Conservation (phyloP, 2,329 filamentous ascomycete species). For the Exophiala spinifera region DNA sequence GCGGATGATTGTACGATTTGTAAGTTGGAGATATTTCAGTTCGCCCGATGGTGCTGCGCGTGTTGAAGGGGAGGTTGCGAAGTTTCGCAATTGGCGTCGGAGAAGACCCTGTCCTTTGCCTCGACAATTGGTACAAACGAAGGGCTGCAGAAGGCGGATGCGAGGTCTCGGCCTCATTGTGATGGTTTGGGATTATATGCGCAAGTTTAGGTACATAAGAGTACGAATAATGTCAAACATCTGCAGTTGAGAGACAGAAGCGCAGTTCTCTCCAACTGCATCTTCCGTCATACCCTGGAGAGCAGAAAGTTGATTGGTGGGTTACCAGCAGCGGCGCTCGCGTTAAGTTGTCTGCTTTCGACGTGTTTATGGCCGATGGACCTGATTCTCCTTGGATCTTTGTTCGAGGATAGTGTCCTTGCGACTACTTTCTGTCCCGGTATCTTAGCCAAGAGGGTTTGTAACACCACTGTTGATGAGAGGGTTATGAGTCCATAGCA, state of each 20-base stretch:
- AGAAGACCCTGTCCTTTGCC: neutral
- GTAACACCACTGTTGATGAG: too few relatives aligned
- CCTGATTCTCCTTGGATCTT: too few relatives aligned
- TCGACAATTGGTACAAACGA: conserved; percentile 15
- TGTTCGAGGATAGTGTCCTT: too few relatives aligned
- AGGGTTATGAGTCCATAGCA: too few relatives aligned
- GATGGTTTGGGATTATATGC: neutral
- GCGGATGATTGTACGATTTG: conserved; percentile 74
- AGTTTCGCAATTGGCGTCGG: conserved; percentile 6
- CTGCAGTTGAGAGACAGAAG: neutral
- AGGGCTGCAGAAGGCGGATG: neutral
- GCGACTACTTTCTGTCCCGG: too few relatives aligned
- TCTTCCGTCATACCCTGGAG: neutral
- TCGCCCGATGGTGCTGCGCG: neutral
- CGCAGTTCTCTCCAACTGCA: neutral
- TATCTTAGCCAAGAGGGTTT: too few relatives aligned
- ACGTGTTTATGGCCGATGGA: too few relatives aligned
- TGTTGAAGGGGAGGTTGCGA: conserved; percentile 11
- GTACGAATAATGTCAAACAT: neutral
- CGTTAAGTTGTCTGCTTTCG: too few relatives aligned
- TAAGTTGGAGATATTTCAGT: conserved; percentile 45
- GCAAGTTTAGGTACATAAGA: neutral
- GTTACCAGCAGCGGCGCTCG: too few relatives aligned
- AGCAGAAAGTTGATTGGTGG: too few relatives aligned
- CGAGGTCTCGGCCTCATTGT: conserved; percentile 4